A percentile compares a stretch with the other conserved stretches of the same genome.
phyloP scores from a whole-genome alignment of 306 rosid genomes.

The Fagus crenata region DNA sequence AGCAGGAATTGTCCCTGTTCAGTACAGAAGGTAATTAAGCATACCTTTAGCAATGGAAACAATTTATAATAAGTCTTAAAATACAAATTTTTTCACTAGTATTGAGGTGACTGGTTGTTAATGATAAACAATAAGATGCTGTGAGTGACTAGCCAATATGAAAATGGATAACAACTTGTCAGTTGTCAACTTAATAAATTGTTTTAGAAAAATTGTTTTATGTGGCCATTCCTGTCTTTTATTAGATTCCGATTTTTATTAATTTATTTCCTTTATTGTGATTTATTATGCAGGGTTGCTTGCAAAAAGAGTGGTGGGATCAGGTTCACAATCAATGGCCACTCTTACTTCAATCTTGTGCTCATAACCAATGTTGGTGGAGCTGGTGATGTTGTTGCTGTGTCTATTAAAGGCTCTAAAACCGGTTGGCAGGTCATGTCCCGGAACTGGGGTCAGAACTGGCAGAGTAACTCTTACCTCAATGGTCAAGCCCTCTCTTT shows the following conservation, averaged over 20 bases:
- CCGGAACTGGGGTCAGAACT: constrained; percentile 28
- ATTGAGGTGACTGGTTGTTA: too few relatives aligned
- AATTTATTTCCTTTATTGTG: too few relatives aligned
- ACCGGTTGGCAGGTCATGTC: constrained; percentile 54
- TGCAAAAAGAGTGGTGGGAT: constrained; percentile 49
- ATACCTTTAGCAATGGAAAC: background rate
- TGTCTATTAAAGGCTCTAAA: constrained; percentile 48
- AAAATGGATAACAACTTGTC: too few relatives aligned
- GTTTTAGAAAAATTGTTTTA: too few relatives aligned
- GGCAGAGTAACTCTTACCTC: constrained; percentile 37
- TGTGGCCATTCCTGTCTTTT: too few relatives aligned
- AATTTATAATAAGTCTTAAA: background rate
- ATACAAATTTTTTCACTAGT: too few relatives aligned
- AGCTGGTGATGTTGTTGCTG: constrained; percentile 50
- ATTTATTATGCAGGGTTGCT: constrained; percentile 35
- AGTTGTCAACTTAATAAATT: too few relatives aligned
- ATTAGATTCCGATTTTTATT: too few relatives aligned
- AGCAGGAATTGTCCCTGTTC: constrained; percentile 10
- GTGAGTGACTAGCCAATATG: too few relatives aligned
- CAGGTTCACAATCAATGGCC: constrained; percentile 51
- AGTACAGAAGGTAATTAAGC: background rate
- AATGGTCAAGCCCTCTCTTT: constrained; percentile 52
- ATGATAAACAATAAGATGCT: too few relatives aligned
- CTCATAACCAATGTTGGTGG: constrained; percentile 55
- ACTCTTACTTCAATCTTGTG: constrained; percentile 52